Evolutionary conservation across 441 rosid genomes (phyloP).

Genomic region (Eutrema salsugineum): DNA sequence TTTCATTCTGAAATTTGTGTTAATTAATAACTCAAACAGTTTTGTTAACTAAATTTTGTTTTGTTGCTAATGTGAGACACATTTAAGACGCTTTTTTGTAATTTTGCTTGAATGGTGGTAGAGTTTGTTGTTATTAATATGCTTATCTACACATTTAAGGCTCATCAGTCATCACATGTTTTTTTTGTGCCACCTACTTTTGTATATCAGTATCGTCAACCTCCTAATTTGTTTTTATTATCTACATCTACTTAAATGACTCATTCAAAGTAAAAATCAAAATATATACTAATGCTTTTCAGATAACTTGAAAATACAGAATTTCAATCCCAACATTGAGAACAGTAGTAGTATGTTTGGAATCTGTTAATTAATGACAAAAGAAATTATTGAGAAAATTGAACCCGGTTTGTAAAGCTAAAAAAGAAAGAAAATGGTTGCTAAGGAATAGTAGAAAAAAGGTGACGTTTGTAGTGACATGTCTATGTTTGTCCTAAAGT

Average conservation of each 20-base stretch:
- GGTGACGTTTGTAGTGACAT: slow-evolving; percentile 31
- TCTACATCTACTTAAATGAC: background rate
- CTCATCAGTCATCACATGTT: slow-evolving; percentile 22
- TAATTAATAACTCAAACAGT: no score
- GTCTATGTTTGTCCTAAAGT: background rate
- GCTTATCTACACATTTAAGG: background rate
- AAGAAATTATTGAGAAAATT: background rate
- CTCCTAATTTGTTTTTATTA: background rate
- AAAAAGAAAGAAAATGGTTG: background rate
- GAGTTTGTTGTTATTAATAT: background rate
- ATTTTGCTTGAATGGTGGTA: background rate
- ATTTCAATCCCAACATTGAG: background rate
- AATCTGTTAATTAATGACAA: background rate
- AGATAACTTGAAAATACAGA: background rate
- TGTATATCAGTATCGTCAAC: slow-evolving; percentile 1
- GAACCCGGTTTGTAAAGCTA: background rate
- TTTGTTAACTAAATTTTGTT: background rate
- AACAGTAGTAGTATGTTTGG: background rate
- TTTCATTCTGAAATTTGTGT: no score
- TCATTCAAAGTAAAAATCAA: background rate
- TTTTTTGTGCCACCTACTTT: slow-evolving; percentile 26
- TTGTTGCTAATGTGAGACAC: background rate
- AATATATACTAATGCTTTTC: background rate
- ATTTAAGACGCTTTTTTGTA: background rate
- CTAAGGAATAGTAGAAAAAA: background rate